Conservation (phyloP, 2,329 filamentous ascomycete species). For the Phyllosticta ampelicida region DNA sequence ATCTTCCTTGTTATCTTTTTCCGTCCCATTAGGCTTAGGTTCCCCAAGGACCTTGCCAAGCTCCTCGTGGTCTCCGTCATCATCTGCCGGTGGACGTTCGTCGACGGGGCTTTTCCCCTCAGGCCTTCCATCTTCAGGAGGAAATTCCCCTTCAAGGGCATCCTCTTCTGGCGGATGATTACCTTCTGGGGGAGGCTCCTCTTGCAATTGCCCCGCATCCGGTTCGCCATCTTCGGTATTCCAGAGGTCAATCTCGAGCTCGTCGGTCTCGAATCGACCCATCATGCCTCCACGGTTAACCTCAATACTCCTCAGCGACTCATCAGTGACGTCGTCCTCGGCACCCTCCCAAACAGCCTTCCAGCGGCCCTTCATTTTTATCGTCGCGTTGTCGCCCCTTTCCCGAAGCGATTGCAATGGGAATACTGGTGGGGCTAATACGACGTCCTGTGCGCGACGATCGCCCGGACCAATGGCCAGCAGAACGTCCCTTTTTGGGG, state of each 20-base stretch:
- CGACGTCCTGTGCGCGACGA: conserved; percentile 24
- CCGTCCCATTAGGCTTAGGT: neutral
- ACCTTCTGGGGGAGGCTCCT: neutral
- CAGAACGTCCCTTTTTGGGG: conserved; percentile 26
- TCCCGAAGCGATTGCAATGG: conserved; percentile 25
- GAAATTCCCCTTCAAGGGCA: neutral
- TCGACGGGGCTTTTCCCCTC: neutral
- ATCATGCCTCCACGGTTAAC: neutral
- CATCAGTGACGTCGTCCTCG: conserved; percentile 18
- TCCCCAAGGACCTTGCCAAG: neutral
- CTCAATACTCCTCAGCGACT: conserved; percentile 3
- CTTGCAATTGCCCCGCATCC: neutral
- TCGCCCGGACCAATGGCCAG: conserved; percentile 26
- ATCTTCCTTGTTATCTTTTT: neutral
- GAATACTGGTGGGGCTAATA: conserved; percentile 29
- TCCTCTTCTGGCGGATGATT: neutral
- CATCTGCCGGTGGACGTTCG: neutral
- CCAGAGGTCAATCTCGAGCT: conserved; percentile 1
- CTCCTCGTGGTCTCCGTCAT: neutral
- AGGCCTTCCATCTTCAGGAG: neutral
- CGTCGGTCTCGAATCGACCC: neutral
- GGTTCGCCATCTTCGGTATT: neutral
- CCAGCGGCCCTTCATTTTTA: conserved; percentile 21
- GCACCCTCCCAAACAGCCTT: conserved; percentile 13
- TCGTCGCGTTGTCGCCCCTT: conserved; percentile 24